Percentiles rank a stretch among this genome's conserved stretches.
Conservation (phyloP, 2,329 filamentous ascomycete genomes). For the Pleomassaria siparia region DNA sequence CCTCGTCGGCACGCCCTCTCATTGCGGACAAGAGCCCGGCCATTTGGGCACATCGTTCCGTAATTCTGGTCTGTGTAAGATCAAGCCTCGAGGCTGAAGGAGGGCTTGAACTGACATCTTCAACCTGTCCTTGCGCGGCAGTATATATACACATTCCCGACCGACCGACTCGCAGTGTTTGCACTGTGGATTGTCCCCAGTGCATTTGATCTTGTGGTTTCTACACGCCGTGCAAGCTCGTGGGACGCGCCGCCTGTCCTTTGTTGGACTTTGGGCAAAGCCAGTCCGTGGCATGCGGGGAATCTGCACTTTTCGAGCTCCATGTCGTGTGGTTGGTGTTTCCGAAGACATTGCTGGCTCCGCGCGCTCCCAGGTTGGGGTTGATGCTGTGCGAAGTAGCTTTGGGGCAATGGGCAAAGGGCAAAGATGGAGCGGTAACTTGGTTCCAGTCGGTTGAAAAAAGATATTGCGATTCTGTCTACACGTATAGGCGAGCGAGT, state of each 20-base stretch:
- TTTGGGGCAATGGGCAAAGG: background rate
- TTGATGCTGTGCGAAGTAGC: background rate
- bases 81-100: background rate
- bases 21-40: conserved; percentile 22
- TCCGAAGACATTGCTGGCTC: conserved; percentile 2
- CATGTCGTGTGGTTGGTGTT: background rate
- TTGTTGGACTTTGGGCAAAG: conserved; percentile 12
- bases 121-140: conserved; percentile 42
- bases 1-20: conserved; percentile 16
- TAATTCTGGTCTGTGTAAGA: conserved; percentile 28
- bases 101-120: conserved; percentile 31
- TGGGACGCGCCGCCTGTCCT: conserved; percentile 27
- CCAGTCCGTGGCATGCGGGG: conserved; percentile 29
- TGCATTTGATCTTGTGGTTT: conserved; percentile 45
- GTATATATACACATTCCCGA: conserved; percentile 42
- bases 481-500: background rate
- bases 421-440: background rate
- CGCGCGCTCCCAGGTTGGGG: background rate
- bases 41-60: conserved; percentile 33
- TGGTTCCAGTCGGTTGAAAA: background rate
- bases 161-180: conserved; percentile 38
- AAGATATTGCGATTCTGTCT: background rate
- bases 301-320: conserved; percentile 30
- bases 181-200: conserved; percentile 40
- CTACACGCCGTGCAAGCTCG: conserved; percentile 41